These are phyloP conservation scores for Corymbia maculata DNA, from an alignment of 345 rosid genomes.

Conservation along the genomic window DNA sequence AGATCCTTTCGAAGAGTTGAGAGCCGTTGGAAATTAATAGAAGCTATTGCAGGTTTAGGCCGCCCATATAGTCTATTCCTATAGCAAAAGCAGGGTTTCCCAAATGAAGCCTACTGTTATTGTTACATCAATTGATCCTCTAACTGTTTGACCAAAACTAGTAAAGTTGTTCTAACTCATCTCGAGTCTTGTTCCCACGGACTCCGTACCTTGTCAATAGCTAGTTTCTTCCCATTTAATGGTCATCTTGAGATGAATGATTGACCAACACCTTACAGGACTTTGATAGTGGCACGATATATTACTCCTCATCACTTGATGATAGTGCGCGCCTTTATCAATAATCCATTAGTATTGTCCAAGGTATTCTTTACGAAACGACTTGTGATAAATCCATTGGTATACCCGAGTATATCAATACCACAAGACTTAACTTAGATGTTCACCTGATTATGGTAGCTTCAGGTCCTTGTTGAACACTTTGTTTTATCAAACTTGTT, in stretches of 20 bases:
- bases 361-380: neutral
- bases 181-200: neutral
- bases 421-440: neutral
- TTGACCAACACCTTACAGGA: neutral
- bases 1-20: neutral
- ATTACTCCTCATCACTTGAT: neutral
- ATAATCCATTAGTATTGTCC: neutral
- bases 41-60: neutral
- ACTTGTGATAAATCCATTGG: neutral
- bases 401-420: neutral
- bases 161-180: neutral
- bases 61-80: neutral
- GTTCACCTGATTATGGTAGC: neutral
- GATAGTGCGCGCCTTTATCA: neutral
- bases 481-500: neutral
- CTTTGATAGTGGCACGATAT: neutral
- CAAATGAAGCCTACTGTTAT: neutral
- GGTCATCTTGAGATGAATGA: neutral
- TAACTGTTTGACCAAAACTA: neutral
- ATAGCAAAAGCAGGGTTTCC: neutral
- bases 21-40: neutral
- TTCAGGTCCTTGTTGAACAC: neutral
- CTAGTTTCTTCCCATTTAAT: neutral
- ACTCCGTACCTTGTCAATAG: neutral
- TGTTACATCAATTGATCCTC: neutral